These are phyloP conservation scores for Silene noctiflora DNA, from an alignment of 179 eudicot genomes.

Conservation along the genomic window DNA sequence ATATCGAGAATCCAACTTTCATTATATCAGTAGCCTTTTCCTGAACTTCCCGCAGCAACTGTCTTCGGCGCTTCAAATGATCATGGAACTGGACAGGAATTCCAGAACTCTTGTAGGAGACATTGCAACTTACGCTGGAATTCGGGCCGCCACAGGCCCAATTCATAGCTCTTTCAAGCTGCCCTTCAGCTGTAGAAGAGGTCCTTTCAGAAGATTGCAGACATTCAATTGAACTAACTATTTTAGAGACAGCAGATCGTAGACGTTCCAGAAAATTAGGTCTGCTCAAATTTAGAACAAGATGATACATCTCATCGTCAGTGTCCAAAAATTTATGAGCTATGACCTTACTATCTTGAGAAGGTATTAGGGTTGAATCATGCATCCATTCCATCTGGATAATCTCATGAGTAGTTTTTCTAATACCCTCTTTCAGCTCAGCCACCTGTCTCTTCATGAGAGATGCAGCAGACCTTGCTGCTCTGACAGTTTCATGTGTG, in stretches of 20 bases:
- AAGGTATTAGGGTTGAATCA: slow-evolving; percentile 48
- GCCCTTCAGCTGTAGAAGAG: slow-evolving; percentile 85
- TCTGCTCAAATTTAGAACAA: slow-evolving; percentile 66
- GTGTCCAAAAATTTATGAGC: slow-evolving; percentile 59
- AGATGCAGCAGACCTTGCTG: slow-evolving; percentile 79
- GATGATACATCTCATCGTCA: slow-evolving; percentile 56
- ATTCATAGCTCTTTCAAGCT: slow-evolving; percentile 97
- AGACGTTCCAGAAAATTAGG: slow-evolving; percentile 68
- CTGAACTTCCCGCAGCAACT: slow-evolving; percentile 61
- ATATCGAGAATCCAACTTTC: slow-evolving; percentile 62
- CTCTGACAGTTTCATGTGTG: slow-evolving; percentile 92
- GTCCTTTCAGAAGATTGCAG: slow-evolving; percentile 79
- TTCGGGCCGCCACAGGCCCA: slow-evolving; percentile 98
- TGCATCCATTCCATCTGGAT: slow-evolving; percentile 95
- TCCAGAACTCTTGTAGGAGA: slow-evolving; percentile 50
- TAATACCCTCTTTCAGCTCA: slow-evolving; percentile 76
- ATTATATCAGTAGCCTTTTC: slow-evolving; percentile 74
- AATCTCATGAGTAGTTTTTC: slow-evolving; percentile 68
- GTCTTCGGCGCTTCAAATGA: slow-evolving; percentile 67
- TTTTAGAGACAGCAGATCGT: slow-evolving; percentile 64
- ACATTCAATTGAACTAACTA: slow-evolving; percentile 67
- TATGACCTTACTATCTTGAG: slow-evolving; percentile 55
- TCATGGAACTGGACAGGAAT: slow-evolving; percentile 91
- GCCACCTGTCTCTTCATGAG: slow-evolving; percentile 61
- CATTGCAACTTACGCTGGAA: slow-evolving; percentile 44